These are phyloP conservation scores for Climacium dendroides DNA, from an alignment of 225 moss, liverwort and hornwort genomes.

Conservation along the genomic window DNA sequence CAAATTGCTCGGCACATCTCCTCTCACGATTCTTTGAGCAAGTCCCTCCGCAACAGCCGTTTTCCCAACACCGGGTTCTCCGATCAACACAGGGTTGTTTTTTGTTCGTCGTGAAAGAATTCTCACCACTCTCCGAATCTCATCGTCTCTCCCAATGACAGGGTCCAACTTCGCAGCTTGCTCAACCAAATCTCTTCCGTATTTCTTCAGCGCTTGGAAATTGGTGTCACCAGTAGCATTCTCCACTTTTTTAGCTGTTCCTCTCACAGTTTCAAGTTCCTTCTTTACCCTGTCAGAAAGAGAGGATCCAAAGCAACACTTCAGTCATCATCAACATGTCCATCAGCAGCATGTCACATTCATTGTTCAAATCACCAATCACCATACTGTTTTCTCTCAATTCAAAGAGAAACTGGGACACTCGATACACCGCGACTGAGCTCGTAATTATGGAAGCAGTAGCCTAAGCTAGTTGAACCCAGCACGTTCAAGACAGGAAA, in stretches of 20 bases:
- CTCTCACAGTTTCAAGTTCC: constrained; percentile 56
- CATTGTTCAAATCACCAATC: background rate
- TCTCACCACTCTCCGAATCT: constrained; percentile 87
- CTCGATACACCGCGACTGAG: background rate
- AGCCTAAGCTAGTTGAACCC: background rate
- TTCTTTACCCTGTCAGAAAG: constrained; percentile 32
- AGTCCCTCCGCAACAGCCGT: constrained; percentile 94
- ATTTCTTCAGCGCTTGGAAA: constrained; percentile 78
- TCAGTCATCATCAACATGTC: background rate
- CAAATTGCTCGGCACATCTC: constrained; percentile 91
- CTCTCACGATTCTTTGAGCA: constrained; percentile 81
- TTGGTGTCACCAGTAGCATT: constrained; percentile 67
- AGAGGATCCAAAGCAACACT: background rate
- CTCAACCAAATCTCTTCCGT: constrained; percentile 84
- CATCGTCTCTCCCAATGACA: constrained; percentile 92
- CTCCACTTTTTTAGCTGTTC: constrained; percentile 59
- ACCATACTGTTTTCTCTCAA: background rate
- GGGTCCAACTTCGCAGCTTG: constrained; percentile 76
- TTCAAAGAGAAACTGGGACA: background rate
- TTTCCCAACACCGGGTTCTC: constrained; percentile 94
- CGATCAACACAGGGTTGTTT: constrained; percentile 91
- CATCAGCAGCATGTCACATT: background rate
- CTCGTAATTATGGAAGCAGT: background rate
- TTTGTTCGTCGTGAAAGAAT: constrained; percentile 85
- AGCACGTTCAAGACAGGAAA: background rate